Conservation (phyloP, 768 basidiomycete species). For the Myochromella boudieri region DNA sequence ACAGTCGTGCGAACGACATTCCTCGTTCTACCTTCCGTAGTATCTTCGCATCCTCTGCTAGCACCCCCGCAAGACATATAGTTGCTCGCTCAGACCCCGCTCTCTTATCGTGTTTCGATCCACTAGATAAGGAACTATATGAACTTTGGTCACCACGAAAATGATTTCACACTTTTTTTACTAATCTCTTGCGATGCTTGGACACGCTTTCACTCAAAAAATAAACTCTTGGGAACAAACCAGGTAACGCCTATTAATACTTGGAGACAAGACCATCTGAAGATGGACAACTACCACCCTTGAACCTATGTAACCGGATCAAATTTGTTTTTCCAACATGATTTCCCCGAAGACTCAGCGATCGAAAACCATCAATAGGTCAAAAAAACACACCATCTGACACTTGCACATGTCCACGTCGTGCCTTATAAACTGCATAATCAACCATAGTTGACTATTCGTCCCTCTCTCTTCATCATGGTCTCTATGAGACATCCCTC, state of each 20-base stretch:
- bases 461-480: not conserved
- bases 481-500: not conserved
- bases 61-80: slow-evolving; percentile 32
- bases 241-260: too few species aligned
- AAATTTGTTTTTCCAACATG: too few species aligned
- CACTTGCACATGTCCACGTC: not conserved
- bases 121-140: slow-evolving; percentile 74
- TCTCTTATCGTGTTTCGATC: slow-evolving; percentile 73
- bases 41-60: slow-evolving; percentile 25
- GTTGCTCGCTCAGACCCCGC: slow-evolving; percentile 64
- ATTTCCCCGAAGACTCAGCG: too few species aligned
- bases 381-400: too few species aligned
- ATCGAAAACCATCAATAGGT: too few species aligned
- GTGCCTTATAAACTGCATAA: not conserved
- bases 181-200: too few species aligned
- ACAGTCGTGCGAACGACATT: slow-evolving; percentile 22
- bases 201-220: too few species aligned
- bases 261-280: too few species aligned
- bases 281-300: too few species aligned
- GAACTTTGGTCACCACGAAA: slow-evolving; percentile 69
- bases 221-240: too few species aligned
- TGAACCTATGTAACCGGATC: too few species aligned
- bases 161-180: slow-evolving; percentile 15
- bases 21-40: slow-evolving; percentile 31
- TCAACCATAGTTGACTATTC: too few species aligned